Percentiles rank a stretch among this genome's conserved stretches.
phyloP scores from a whole-genome alignment of 2,329 filamentous ascomycete genomes.

The Ilyonectria sp. region DNA sequence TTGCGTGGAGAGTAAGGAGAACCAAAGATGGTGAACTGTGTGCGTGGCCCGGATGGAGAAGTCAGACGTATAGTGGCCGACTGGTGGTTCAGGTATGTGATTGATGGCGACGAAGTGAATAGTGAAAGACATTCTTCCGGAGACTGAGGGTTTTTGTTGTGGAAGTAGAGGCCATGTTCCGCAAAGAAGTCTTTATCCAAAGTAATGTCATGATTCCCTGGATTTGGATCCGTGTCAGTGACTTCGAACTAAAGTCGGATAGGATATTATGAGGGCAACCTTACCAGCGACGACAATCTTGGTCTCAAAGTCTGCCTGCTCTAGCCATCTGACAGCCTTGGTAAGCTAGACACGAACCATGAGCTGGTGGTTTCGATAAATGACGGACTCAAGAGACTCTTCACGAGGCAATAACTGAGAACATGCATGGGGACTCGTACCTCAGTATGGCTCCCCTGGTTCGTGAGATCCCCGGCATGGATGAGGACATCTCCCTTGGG shows the following conservation, averaged over 20 bases:
- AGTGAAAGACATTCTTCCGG: constrained; percentile 68
- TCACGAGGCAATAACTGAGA: neutral
- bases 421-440: constrained; percentile 46
- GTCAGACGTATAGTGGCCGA: constrained; percentile 68
- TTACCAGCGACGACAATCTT: constrained; percentile 80
- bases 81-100: constrained; percentile 77
- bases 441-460: constrained; percentile 75
- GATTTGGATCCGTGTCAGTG: constrained; percentile 26
- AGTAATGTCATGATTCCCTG: constrained; percentile 83
- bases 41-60: constrained; percentile 68
- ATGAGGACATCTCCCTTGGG: constrained; percentile 82
- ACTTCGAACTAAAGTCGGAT: neutral
- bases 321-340: constrained; percentile 76
- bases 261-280: neutral
- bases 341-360: constrained; percentile 60
- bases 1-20: constrained; percentile 75
- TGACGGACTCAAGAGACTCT: neutral
- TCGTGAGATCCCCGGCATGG: constrained; percentile 83
- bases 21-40: constrained; percentile 77
- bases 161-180: constrained; percentile 67
- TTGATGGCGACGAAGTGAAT: constrained; percentile 66
- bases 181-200: constrained; percentile 76
- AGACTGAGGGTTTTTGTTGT: constrained; percentile 70
- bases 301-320: constrained; percentile 76
- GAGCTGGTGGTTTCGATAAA: constrained; percentile 15